Evolutionary conservation across 2,329 filamentous ascomycete genomes (phyloP).

Genomic region (Ophiostoma fasciatum): DNA sequence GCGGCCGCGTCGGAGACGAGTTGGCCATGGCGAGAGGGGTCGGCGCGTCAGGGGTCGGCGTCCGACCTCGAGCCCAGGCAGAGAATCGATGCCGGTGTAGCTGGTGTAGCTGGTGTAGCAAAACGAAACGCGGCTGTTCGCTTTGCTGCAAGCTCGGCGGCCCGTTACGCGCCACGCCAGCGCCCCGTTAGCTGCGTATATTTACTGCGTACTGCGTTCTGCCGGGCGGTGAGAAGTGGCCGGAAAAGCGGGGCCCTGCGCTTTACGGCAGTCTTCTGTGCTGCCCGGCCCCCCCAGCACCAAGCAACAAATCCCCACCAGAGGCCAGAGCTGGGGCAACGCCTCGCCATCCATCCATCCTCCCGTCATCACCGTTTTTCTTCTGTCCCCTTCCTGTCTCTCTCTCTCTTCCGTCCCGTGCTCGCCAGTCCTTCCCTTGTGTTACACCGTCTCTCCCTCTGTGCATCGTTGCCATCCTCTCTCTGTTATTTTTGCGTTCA

Average conservation of each 20-base stretch:
- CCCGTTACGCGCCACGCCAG: no score
- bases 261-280: conserved; percentile 8
- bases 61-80: no score
- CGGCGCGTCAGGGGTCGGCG: no score
- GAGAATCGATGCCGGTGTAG: no score
- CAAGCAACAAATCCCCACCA: conserved; percentile 8
- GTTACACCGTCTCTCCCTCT: not conserved
- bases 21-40: conserved; percentile 14
- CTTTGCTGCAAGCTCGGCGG: no score
- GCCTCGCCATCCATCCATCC: conserved; percentile 7
- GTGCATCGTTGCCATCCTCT: not conserved
- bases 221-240: conserved; percentile 10
- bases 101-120: no score
- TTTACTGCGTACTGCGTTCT: no score
- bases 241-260: conserved; percentile 7
- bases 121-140: no score
- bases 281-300: conserved; percentile 7
- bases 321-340: conserved; percentile 10
- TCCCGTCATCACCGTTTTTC: conserved; percentile 8
- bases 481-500: no score
- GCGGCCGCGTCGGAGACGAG: conserved; percentile 15
- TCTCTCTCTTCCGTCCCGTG: conserved; percentile 1
- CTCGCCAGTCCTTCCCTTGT: not conserved
- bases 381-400: conserved; percentile 3
- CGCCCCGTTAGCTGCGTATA: no score